Evolutionary conservation across 176 grass and related monocot species (phyloP), one percentile per base, ranked within the genome.

Genomic region (Oryza nivara): DNA sequence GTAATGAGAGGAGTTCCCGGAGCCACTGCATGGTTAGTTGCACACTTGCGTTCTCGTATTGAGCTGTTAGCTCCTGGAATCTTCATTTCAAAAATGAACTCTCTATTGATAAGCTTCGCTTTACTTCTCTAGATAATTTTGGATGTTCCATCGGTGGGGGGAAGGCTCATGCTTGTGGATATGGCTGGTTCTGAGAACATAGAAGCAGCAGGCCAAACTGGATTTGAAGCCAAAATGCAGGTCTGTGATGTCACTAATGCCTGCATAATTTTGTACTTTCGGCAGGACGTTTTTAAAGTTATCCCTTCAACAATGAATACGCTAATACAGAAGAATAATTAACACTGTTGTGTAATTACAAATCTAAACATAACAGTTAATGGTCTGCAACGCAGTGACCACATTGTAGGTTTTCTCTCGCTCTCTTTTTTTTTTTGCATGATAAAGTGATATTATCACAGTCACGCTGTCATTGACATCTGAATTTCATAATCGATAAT

Each of bases 171-270:
- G 93, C 87, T 98, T 47, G 96, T 98, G 0, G 96, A 98, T 41
- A 98, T 98, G 96, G 96, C 96, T 43, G 96, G 96, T 20, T 98
- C 96, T 26, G 96, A 98, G 13, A 98, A 98, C 36, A 98, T 98
- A 9, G 96, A 98, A 89, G 96, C 96, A 23, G 93, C 93, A 45
- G 93, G 96, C 22, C 93, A 98, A 81, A 92, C 73, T 16, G 89
- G 96, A 49, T 90, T 95, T 80, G 96, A 98, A 85, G 96, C 96
- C 52, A 98, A 95, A 90, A 98, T 98, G 91, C 91, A 98, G 91
- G 96, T 95, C 16, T 19, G 7, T 67, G 9, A 22, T 70, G 40
- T 67, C 81, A 61, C 9, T 1, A 47, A 15, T 73, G 76, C 11
- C 68, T 67, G 36, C 25, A 47, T n/a, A 11, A 11, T 7, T 61